phyloP scores from a whole-genome alignment of 148 eudicot genomes.

The Rhododendron simsii region DNA sequence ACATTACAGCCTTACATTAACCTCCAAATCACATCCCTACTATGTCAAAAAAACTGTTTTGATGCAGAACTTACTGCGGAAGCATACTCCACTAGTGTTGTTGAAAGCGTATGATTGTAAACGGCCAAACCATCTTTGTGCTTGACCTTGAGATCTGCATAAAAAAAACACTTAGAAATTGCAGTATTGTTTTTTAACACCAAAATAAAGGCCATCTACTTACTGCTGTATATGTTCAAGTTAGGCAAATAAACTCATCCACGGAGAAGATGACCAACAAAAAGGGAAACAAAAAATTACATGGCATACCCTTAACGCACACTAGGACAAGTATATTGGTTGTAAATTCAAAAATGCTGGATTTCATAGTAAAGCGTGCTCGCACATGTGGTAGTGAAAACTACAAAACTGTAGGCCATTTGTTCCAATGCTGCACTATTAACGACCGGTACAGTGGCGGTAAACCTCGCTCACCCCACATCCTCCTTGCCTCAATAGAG shows the following conservation, averaged over 20 bases:
- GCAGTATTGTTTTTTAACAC: not conserved
- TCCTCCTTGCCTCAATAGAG: not conserved
- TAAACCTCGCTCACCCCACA: not conserved
- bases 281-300: not conserved
- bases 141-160: constrained; percentile 23
- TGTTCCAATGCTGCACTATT: not conserved
- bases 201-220: not conserved
- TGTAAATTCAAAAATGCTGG: not conserved
- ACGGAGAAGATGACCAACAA: not conserved
- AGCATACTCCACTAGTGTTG: constrained; percentile 74
- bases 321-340: not conserved
- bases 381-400: not conserved
- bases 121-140: constrained; percentile 25
- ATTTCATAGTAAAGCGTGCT: not conserved
- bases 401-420: not conserved
- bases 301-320: not conserved
- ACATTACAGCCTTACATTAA: not conserved
- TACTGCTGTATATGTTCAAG: not conserved
- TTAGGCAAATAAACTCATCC: not conserved
- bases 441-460: not conserved
- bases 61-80: constrained; percentile 65
- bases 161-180: not conserved
- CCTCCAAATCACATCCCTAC: not conserved
- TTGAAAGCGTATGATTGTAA: constrained; percentile 73
- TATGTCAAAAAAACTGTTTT: not conserved